These are phyloP conservation scores for Apiospora phragmitis DNA, from an alignment of 2,329 filamentous ascomycete genomes.

Conservation along the genomic window DNA sequence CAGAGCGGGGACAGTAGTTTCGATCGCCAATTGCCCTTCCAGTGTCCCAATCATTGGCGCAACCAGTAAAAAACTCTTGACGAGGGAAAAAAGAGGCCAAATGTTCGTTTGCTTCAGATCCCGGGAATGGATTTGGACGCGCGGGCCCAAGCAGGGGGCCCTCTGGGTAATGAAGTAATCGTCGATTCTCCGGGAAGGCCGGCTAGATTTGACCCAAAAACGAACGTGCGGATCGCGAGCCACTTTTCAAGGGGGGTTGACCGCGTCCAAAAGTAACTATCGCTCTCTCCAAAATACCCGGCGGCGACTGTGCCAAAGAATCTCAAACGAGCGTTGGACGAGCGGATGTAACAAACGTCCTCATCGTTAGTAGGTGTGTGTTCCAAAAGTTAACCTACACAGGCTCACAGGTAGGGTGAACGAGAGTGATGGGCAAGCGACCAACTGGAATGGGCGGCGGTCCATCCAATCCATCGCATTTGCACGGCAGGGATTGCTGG, in stretches of 20 bases:
- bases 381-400: not conserved
- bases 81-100: not conserved
- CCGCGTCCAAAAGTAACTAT: not conserved
- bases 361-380: not conserved
- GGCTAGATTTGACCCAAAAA: not conserved
- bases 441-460: not conserved
- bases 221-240: slow-evolving; percentile 7
- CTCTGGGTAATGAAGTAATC: slow-evolving; percentile 7
- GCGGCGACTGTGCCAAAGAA: not conserved
- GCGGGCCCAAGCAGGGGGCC: not conserved
- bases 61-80: not conserved
- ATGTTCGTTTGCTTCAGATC: not conserved
- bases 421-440: not conserved
- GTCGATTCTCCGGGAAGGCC: not conserved
- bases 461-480: not conserved
- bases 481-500: not conserved
- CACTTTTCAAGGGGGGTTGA: not conserved
- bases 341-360: not conserved
- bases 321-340: not conserved
- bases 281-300: not conserved
- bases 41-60: slow-evolving; percentile 2
- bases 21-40: slow-evolving; percentile 1
- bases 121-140: not conserved
- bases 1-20: not conserved
- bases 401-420: too few species aligned